Base-by-base conservation (phyloP, 2,329 filamentous ascomycete species). In the Alternaria tenuissima region DNA sequence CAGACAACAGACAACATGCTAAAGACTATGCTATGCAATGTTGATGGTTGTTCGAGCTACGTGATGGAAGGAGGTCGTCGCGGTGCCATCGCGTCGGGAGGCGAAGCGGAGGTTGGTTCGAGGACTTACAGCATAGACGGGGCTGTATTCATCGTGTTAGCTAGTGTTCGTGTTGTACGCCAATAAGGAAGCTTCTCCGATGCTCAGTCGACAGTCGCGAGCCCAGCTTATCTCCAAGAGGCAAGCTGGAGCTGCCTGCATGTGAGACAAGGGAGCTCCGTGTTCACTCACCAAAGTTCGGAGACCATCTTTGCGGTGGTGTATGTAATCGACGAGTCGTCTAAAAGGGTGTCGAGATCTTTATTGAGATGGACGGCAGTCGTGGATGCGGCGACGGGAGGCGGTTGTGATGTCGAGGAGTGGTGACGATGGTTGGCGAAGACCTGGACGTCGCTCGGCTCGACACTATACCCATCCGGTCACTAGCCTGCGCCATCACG, bases 81-180 rank as follows among this genome's bases (percentile, higher is more conserved):
- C 66, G 64, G 58, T 59, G 68, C 62, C 64, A 65, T 63, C 53
- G 53, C 54, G 64, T 59, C 55, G 66, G 64, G 68, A 68, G 70
- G 65, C 66, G 67, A 68, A 57, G 64, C 56, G 57, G 53, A 62
- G 53, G 42, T 57, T 57, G 61, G 49, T 63, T 54, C 55, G 71
- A 55, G 51, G 77, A 97, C 94, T 93, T 89, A 98, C 95, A 88
- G 95, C 93, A 86, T 98, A 99, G 79, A 96, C 94, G 84, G 94
- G 94, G 86, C 94, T 99, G 76, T 66, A 78, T 38, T 22, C 51
- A 41, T 53, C 20, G 62, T 58, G 63, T 78, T 72, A 78, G 76
- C 75, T 70, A 41, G 44, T 20, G 51, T 57, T 53, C 62, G 65
- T 72, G 47, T 46, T 55, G 55, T 61, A 28, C 20, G 39, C 38